Base-by-base conservation (phyloP, 2,329 filamentous ascomycete species). In the Hirsutella minnesotensis region DNA sequence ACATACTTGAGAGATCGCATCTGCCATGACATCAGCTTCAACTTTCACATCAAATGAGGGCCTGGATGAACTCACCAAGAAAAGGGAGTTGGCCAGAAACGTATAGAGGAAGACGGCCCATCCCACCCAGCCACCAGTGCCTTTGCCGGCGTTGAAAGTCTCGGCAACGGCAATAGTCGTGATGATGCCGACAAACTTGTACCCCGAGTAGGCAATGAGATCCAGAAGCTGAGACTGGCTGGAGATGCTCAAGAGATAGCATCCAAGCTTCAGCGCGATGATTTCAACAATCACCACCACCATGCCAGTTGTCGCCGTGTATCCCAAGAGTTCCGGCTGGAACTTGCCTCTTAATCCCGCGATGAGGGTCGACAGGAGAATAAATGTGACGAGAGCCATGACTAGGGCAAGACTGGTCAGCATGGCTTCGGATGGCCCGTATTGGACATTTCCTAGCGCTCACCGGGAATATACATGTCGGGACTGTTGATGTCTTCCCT, bases 171-270 rank as follows among this genome's bases (percentile, higher is more conserved):
- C 74, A 48, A 96, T 79, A 0, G 89, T 95, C 40, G 86, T 75
- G 47, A 98, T 98, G 52, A 95, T 88, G 27, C 90, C 92, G 22
- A 98, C 90, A 57, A 98, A 98, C 64, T 98, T 98, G 69, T 98
- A 98, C 18, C 94, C 94, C 2, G 85, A 90, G 66, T 98, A 98
- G 5, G 94, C 94, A 42, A 98, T 83, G 40, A 98, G 67, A 56
- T 98, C 92, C 45, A 96, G 77, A 41, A 96, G 76, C 60, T 96
- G 92, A 15, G 85, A 92, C 52, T 94, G 86, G 59, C 92, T 94
- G 53, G 81, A 94, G 63, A 98, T 96, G 65, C 79, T 88, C 40
- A 98, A 67, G 43, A 98, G 79, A 59, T 96, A 98, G 62, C 86
- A 94, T 41, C 90, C 92, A 21, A 95, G 70, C 66, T 95, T 94